Conservation (phyloP, 768 basidiomycete species). For the Boletus sensibilis region DNA sequence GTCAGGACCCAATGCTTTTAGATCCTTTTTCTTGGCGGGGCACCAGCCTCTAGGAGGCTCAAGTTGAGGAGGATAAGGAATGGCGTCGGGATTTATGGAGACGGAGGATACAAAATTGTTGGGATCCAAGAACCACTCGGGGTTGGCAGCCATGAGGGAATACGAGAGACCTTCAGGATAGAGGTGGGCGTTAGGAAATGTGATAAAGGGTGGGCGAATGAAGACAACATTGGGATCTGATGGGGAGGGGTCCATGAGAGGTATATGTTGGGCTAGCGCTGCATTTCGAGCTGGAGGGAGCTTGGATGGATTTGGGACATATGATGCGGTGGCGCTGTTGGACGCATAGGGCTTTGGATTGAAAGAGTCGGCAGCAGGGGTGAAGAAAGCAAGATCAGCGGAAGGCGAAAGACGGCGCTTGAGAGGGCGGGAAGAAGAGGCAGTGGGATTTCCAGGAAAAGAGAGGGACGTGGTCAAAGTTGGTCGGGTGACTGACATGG, state of each 20-base stretch:
- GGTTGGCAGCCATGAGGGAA: slow-evolving; percentile 67
- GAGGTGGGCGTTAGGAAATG: slow-evolving; percentile 60
- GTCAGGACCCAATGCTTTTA: slow-evolving; percentile 64
- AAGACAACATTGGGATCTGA: slow-evolving; percentile 67
- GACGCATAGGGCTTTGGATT: slow-evolving; percentile 65
- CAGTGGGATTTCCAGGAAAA: slow-evolving; percentile 22
- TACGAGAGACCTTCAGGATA: slow-evolving; percentile 71
- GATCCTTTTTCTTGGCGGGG: slow-evolving; percentile 78
- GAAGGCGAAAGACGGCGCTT: slow-evolving; percentile 51
- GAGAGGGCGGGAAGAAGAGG: slow-evolving; percentile 32
- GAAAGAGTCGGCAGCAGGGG: slow-evolving; percentile 61
- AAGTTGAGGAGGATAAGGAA: slow-evolving; percentile 71
- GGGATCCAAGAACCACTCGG: slow-evolving; percentile 77
- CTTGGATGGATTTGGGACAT: slow-evolving; percentile 25
- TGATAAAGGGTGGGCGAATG: slow-evolving; percentile 70
- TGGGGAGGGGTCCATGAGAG: slow-evolving; percentile 64
- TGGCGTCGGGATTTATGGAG: slow-evolving; percentile 49
- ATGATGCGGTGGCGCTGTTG: slow-evolving; percentile 22
- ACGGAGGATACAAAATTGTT: slow-evolving; percentile 55
- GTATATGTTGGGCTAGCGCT: slow-evolving; percentile 44
- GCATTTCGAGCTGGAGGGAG: slow-evolving; percentile 29
- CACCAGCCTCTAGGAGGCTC: slow-evolving; percentile 88
- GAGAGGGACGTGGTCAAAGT: slow-evolving; percentile 20
- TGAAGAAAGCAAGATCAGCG: slow-evolving; percentile 59
- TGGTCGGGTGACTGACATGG: slow-evolving; percentile 22